These are phyloP conservation scores for Mycosphaerella sp. DNA, from an alignment of 2,329 filamentous ascomycete genomes.

Conservation along the genomic window DNA sequence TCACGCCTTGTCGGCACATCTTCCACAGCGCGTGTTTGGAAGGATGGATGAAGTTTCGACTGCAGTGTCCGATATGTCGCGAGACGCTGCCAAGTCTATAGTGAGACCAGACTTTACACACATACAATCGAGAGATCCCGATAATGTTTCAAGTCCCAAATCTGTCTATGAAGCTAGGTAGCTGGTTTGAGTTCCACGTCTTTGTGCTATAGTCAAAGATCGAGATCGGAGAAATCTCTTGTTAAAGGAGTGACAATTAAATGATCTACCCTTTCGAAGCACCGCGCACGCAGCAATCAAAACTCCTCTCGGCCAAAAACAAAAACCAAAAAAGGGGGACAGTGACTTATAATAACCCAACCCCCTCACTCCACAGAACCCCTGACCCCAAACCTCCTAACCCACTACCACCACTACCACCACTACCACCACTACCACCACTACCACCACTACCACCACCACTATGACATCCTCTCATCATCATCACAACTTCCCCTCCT, in stretches of 20 bases:
- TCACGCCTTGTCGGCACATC: constrained; percentile 92
- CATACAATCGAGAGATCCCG: background rate
- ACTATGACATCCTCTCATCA: background rate
- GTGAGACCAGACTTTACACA: background rate
- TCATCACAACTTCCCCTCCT: background rate
- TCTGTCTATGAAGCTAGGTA: background rate
- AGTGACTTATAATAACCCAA: too few relatives aligned
- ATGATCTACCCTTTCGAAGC: background rate
- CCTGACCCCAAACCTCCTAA: too few relatives aligned
- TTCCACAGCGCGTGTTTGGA: constrained; percentile 90
- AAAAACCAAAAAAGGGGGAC: too few relatives aligned
- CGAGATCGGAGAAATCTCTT: background rate
- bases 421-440: too few relatives aligned
- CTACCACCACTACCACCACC: too few relatives aligned
- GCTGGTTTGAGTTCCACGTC: background rate
- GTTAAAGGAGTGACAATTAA: background rate
- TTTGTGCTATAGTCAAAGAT: background rate
- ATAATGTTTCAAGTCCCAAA: too few relatives aligned
- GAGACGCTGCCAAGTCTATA: constrained; percentile 80
- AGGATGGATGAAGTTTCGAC: constrained; percentile 87
- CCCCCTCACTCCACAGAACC: background rate
- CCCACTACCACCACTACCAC: too few relatives aligned
- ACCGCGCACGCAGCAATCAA: background rate
- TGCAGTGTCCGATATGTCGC: constrained; percentile 93
- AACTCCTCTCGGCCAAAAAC: background rate